phyloP scores from a whole-genome alignment of 202 grass and related monocot genomes.

The Schoenoplectus tabernaemontani region DNA sequence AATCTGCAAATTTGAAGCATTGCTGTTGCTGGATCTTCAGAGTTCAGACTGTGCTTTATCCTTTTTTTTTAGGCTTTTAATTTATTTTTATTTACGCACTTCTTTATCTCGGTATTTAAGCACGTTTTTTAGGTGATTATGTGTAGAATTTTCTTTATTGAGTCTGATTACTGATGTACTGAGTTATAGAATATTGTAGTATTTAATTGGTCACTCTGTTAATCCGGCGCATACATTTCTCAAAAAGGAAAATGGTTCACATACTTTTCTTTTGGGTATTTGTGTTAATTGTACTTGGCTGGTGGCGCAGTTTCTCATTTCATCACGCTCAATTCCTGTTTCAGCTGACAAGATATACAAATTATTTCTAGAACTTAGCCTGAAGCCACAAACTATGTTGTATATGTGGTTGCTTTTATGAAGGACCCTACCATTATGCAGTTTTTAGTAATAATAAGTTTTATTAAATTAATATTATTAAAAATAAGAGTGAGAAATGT shows the following conservation, averaged over 20 bases:
- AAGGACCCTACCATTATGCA: too few species aligned
- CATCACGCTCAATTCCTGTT: too few species aligned
- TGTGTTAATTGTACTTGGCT: too few species aligned
- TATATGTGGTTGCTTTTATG: not conserved
- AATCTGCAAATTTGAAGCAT: not conserved
- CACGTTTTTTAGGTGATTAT: not conserved
- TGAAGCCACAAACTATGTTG: too few species aligned
- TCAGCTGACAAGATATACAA: not conserved
- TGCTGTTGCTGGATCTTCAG: not conserved
- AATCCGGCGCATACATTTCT: too few species aligned
- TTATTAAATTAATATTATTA: too few species aligned
- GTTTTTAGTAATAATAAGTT: too few species aligned
- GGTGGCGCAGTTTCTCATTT: too few species aligned
- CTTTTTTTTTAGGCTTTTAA: not conserved
- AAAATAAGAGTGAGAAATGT: too few species aligned
- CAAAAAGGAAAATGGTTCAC: too few species aligned
- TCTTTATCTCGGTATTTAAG: not conserved
- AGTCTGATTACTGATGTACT: too few species aligned
- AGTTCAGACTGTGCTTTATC: not conserved
- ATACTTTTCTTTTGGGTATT: not conserved
- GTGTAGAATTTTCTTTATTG: not conserved
- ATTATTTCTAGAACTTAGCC: not conserved
- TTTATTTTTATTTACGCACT: not conserved
- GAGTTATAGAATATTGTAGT: too few species aligned
- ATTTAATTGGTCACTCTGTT: not conserved